Conservation (phyloP, 2,329 filamentous ascomycete species). For the Pyrenochaeta sp. region DNA sequence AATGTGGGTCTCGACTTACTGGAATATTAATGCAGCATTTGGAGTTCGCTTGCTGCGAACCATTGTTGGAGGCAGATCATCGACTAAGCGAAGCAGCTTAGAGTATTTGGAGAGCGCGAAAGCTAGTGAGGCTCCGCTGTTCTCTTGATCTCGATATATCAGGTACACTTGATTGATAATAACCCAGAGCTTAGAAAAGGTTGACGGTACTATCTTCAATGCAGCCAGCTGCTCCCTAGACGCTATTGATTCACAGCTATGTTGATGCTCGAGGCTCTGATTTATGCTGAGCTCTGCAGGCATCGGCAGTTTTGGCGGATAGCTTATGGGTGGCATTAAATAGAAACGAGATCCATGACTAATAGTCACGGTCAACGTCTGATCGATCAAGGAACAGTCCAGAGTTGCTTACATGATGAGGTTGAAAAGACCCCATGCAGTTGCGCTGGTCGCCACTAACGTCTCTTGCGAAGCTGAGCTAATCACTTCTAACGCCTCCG, state of each 20-base stretch:
- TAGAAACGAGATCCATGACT: slow-evolving; percentile 19
- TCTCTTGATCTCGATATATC: slow-evolving; percentile 14
- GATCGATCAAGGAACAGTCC: neutral
- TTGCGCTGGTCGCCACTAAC: slow-evolving; percentile 12
- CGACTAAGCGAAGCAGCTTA: slow-evolving; percentile 10
- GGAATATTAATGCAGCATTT: slow-evolving; percentile 19
- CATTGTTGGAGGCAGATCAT: slow-evolving; percentile 10
- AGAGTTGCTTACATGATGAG: slow-evolving; percentile 16
- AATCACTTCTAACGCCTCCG: slow-evolving; percentile 4
- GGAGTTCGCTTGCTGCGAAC: slow-evolving; percentile 2
- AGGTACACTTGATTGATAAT: slow-evolving; percentile 16
- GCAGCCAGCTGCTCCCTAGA: neutral
- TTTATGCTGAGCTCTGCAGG: slow-evolving; percentile 6
- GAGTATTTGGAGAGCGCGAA: slow-evolving; percentile 20
- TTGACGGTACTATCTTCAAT: slow-evolving; percentile 9
- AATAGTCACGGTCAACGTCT: slow-evolving; percentile 11
- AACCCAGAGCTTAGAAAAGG: slow-evolving; percentile 15
- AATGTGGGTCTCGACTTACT: slow-evolving; percentile 7
- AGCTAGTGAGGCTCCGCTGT: slow-evolving; percentile 11
- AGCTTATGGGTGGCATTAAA: slow-evolving; percentile 10
- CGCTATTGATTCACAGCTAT: neutral
- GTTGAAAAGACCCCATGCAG: slow-evolving; percentile 21
- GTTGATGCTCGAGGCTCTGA: neutral
- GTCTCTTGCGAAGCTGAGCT: slow-evolving; percentile 4
- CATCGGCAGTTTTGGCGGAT: slow-evolving; percentile 14